Evolutionary conservation across 768 basidiomycete genomes (phyloP), one percentile per base, ranked within the genome.

Genomic region (Gymnopilus dilepis): DNA sequence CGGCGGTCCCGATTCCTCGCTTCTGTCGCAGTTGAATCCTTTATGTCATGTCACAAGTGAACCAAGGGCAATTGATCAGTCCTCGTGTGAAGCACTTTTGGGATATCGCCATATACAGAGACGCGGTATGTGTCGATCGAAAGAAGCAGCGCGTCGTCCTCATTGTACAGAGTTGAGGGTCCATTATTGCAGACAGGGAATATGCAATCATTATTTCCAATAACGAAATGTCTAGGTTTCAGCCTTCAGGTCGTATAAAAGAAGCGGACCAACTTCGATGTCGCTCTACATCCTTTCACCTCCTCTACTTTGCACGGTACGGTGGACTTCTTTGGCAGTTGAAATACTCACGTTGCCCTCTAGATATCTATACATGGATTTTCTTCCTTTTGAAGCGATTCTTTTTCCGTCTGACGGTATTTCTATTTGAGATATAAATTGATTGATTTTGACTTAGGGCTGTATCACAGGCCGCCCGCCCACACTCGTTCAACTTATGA

Each of bases 341-440:
- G 47, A 50, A 50, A 28, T 4, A n/a, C 28, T 19, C 15, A 30
- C 19, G 3, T 21, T 33, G n/a, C n/a, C n/a, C 26, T 53, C 30
- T 13, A 53, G 51, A 33, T 53, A 53, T 38, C 33, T 41, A 26
- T 30, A 51, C 19, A 59, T 43, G 90, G 88, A 89, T 69, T 76
- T 89, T 61, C 72, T 78, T 30, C 78, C 84, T n/a, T 88, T 81
- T 69, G 85, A 90, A 22, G 89, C 89, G 45, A 84, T 94, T 65
- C 79, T 93, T 62, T 89, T 94, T 71, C 91, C 92, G 26, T 85
- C 88, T 34, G 92, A 94, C 63, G 87, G 86, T 79, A 61, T 48
- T 68, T 65, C 3, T 22, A 24, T 40, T 43, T 28, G 13, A 13
- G 6, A 33, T 45, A 30, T 24, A 22, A 3, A 15, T n/a, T 40